These are phyloP conservation scores for Corymbia maculata DNA, from an alignment of 345 rosid genomes.

Conservation along the genomic window DNA sequence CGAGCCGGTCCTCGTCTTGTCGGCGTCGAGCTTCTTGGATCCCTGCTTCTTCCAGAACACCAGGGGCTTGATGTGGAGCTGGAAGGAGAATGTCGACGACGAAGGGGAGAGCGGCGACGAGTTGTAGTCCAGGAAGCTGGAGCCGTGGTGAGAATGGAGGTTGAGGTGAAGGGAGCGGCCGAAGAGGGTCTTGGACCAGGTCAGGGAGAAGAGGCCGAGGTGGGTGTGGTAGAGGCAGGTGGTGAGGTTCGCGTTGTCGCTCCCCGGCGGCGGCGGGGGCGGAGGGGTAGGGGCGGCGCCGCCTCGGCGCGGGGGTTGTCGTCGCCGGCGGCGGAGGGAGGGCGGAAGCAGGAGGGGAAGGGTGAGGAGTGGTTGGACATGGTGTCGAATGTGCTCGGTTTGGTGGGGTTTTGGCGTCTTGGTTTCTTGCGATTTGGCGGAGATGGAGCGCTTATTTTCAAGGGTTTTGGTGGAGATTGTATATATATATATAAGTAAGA, in stretches of 20 bases:
- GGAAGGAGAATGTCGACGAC: conserved; percentile 44
- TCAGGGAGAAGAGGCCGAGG: conserved; percentile 71
- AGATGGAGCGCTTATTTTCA: neutral
- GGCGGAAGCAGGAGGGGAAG: conserved; percentile 43
- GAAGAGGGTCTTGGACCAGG: conserved; percentile 70
- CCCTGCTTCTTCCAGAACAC: conserved; percentile 81
- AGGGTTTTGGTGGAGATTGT: neutral
- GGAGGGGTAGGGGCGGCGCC: conserved; percentile 6
- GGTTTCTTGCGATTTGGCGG: neutral
- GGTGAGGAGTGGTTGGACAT: conserved; percentile 52
- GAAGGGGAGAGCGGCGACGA: conserved; percentile 17
- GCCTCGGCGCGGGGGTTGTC: neutral
- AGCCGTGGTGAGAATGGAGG: conserved; percentile 42
- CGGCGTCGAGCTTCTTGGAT: conserved; percentile 29
- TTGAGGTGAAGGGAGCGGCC: conserved; percentile 79
- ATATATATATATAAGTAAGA: neutral
- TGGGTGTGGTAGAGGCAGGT: conserved; percentile 71
- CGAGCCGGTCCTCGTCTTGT: neutral
- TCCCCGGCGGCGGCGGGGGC: conserved; percentile 11
- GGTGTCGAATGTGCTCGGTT: neutral
- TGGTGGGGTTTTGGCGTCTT: neutral
- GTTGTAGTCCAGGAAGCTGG: conserved; percentile 4
- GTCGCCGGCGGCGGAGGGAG: neutral
- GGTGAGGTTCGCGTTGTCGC: conserved; percentile 47
- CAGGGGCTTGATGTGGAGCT: conserved; percentile 58